phyloP scores from a whole-genome alignment of 345 rosid species.

The Pugionium dolabratum region DNA sequence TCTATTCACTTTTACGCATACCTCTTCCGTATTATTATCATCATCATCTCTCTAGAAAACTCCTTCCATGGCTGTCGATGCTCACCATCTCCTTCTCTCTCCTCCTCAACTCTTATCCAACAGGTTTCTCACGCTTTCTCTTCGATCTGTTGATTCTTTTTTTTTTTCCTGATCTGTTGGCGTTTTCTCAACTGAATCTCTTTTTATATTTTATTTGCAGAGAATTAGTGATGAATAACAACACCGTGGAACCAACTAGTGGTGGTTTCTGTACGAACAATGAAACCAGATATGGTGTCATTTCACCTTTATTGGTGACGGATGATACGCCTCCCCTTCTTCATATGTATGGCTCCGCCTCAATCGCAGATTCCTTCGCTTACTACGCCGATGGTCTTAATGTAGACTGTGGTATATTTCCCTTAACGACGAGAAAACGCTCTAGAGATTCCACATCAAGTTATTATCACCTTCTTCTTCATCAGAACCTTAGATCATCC shows the following conservation, averaged over 20 bases:
- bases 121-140: conserved; percentile 41
- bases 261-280: conserved; percentile 25
- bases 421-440: conserved; percentile 53
- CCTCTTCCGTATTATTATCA: conserved; percentile 1
- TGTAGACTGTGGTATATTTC: conserved; percentile 27
- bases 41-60: background rate
- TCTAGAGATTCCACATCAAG: conserved; percentile 50
- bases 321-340: conserved; percentile 46
- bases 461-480: conserved; percentile 36
- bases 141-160: background rate
- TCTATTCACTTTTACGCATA: conserved; percentile 16
- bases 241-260: conserved; percentile 33
- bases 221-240: conserved; percentile 46
- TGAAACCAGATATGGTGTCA: conserved; percentile 30
- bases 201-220: conserved; percentile 35
- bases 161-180: background rate
- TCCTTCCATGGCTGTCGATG: conserved; percentile 70
- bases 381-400: conserved; percentile 42
- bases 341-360: conserved; percentile 48
- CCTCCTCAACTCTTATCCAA: conserved; percentile 50
- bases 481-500: conserved; percentile 33
- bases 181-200: background rate
- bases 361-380: conserved; percentile 39
- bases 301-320: conserved; percentile 20
- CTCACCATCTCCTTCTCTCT: conserved; percentile 52